These are phyloP conservation scores for Ochromonas danica DNA, from an alignment of 108 stramenopile species.

Conservation along the genomic window DNA sequence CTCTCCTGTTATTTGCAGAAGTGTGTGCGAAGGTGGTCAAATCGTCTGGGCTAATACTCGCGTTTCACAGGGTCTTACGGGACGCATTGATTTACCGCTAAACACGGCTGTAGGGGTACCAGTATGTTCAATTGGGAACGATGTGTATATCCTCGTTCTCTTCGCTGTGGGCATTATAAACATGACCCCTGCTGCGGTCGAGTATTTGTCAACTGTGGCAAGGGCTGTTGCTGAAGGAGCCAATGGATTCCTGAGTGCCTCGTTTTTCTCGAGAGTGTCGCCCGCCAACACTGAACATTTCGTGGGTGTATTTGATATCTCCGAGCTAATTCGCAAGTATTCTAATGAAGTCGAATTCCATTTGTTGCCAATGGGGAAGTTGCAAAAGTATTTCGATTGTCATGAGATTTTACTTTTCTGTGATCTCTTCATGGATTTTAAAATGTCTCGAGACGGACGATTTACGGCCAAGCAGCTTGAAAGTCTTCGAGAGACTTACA, in stretches of 20 bases:
- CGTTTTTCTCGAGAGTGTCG: background rate
- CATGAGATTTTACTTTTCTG: constrained; percentile 23
- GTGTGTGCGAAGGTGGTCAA: constrained; percentile 80
- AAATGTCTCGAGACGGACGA: constrained; percentile 4
- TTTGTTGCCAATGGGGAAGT: background rate
- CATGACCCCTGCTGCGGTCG: constrained; percentile 43
- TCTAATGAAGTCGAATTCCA: constrained; percentile 24
- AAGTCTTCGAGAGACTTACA: background rate
- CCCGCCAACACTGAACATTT: constrained; percentile 20
- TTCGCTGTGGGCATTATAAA: constrained; percentile 47
- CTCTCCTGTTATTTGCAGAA: constrained; percentile 79
- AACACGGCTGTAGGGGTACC: constrained; percentile 95
- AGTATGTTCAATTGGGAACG: constrained; percentile 56
- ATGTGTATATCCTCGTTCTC: constrained; percentile 52
- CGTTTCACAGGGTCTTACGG: constrained; percentile 70
- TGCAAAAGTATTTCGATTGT: constrained; percentile 6
- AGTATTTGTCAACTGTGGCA: constrained; percentile 53
- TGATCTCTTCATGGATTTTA: constrained; percentile 12
- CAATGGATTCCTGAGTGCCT: constrained; percentile 47
- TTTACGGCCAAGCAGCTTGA: constrained; percentile 22
- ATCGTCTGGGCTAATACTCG: constrained; percentile 92
- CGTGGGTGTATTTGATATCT: background rate
- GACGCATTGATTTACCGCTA: constrained; percentile 84
- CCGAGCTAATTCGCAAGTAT: background rate
- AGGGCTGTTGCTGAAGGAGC: constrained; percentile 44